Percentiles rank a stretch among this genome's conserved stretches.
phyloP scores from a whole-genome alignment of 2,329 filamentous ascomycete genomes.

The Sporothrix luriei region DNA sequence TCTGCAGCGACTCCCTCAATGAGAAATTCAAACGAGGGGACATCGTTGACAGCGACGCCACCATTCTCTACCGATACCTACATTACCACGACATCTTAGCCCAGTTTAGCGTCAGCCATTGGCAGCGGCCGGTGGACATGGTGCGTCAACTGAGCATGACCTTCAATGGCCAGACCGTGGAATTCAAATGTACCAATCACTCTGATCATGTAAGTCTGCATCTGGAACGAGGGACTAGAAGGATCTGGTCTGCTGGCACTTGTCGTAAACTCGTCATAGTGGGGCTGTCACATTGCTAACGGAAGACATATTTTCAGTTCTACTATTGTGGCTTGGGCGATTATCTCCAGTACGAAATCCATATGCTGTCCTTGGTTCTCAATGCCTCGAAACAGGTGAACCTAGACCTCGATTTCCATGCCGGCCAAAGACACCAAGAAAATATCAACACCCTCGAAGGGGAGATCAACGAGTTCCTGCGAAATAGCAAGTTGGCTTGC shows the following conservation, averaged over 20 bases:
- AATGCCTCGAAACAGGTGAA: conserved; percentile 15
- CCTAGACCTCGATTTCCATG: neutral
- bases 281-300: neutral
- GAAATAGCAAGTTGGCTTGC: conserved; percentile 1
- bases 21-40: conserved; percentile 21
- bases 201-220: conserved; percentile 24
- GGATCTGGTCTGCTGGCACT: neutral
- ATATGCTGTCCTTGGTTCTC: conserved; percentile 13
- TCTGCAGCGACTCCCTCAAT: conserved; percentile 36
- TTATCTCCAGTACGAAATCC: conserved; percentile 27
- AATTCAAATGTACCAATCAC: conserved; percentile 16
- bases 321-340: conserved; percentile 1
- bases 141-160: neutral
- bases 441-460: conserved; percentile 5
- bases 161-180: conserved; percentile 9
- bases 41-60: conserved; percentile 33
- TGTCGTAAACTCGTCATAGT: neutral
- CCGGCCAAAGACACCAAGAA: neutral
- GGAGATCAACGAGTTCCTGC: neutral
- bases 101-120: conserved; percentile 39
- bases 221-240: neutral
- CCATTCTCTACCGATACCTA: conserved; percentile 40
- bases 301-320: neutral
- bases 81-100: conserved; percentile 41
- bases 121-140: conserved; percentile 34